Conservation (phyloP, 2,329 filamentous ascomycete species). For the Talaromyces rugulosus region DNA sequence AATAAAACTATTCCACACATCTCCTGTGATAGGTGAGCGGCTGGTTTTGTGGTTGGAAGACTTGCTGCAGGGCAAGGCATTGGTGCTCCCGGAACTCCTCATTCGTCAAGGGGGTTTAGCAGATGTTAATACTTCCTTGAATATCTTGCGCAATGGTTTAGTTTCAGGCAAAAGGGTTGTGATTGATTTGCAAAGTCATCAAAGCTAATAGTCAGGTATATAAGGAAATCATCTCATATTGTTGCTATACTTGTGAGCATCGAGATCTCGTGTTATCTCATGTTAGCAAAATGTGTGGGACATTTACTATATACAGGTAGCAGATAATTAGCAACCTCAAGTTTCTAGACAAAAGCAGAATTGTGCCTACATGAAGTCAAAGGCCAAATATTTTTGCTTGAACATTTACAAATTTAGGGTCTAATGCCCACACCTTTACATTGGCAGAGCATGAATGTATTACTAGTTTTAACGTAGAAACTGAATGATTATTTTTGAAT, state of each 20-base stretch:
- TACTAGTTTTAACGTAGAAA: too few relatives aligned
- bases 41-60: slow-evolving; percentile 64
- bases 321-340: too few relatives aligned
- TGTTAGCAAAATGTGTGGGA: too few relatives aligned
- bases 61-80: slow-evolving; percentile 50
- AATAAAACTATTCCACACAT: slow-evolving; percentile 71
- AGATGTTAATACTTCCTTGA: slow-evolving; percentile 63
- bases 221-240: slow-evolving; percentile 14
- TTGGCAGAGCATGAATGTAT: too few relatives aligned
- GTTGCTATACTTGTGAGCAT: slow-evolving; percentile 11
- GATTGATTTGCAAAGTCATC: slow-evolving; percentile 34
- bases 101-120: slow-evolving; percentile 58
- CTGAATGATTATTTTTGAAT: too few relatives aligned
- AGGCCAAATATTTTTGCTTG: too few relatives aligned
- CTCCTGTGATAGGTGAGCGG: slow-evolving; percentile 57
- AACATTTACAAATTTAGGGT: too few relatives aligned
- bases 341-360: too few relatives aligned
- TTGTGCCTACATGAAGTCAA: too few relatives aligned
- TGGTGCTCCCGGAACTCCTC: slow-evolving; percentile 58
- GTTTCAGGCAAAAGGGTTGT: slow-evolving; percentile 66
- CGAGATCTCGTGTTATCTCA: too few relatives aligned
- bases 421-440: too few relatives aligned
- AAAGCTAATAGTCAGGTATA: neutral
- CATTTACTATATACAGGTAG: too few relatives aligned
- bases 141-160: slow-evolving; percentile 61